These are phyloP conservation scores for Allium fistulosum DNA, from an alignment of 106 monocot genomes.

Conservation along the genomic window DNA sequence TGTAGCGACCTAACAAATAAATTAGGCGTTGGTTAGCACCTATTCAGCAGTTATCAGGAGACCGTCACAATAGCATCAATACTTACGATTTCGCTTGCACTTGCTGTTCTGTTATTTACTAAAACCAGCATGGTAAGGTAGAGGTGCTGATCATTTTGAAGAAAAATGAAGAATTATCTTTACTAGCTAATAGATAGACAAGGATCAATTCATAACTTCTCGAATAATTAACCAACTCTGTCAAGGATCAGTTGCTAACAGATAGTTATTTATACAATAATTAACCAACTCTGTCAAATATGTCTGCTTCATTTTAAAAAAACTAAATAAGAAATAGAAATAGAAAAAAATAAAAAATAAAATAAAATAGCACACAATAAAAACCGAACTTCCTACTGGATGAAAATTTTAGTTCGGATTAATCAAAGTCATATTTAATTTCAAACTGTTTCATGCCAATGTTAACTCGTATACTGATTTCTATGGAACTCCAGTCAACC, in stretches of 20 bases:
- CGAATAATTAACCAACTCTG: too few species aligned
- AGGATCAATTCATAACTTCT: too few species aligned
- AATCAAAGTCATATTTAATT: neutral
- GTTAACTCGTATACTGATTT: neutral
- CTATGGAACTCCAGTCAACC: neutral
- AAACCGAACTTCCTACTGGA: too few species aligned
- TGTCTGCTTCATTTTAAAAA: too few species aligned
- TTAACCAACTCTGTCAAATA: too few species aligned
- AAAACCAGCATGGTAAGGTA: slow-evolving; percentile 49
- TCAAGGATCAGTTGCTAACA: too few species aligned
- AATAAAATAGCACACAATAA: too few species aligned
- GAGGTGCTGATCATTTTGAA: neutral
- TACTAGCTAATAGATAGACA: too few species aligned
- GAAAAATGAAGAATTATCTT: too few species aligned
- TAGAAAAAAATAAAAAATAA: too few species aligned
- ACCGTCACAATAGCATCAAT: neutral
- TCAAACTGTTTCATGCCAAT: neutral
- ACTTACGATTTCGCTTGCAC: slow-evolving; percentile 97
- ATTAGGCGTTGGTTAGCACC: neutral
- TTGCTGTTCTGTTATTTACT: slow-evolving; percentile 91
- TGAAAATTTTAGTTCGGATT: neutral
- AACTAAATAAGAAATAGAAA: too few species aligned
- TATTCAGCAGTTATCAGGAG: neutral
- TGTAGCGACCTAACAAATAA: slow-evolving; percentile 64
- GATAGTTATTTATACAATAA: too few species aligned